Evolutionary conservation across 129 eudicot species (phyloP).

Genomic region (Tanacetum coccineum): DNA sequence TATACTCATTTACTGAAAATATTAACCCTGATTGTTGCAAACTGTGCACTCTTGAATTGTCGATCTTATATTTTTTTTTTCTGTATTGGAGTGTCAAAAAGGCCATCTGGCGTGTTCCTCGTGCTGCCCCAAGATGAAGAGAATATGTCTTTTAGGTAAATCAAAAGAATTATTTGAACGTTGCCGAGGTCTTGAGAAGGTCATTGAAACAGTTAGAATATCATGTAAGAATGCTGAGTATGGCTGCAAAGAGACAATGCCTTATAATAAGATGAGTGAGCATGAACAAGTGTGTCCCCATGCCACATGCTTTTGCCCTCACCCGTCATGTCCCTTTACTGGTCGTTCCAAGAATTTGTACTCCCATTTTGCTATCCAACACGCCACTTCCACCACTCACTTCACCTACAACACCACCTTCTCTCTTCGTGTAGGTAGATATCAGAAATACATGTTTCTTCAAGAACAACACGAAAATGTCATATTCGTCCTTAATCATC

Average conservation of each 20-base stretch:
- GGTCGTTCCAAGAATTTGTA: conserved; percentile 34
- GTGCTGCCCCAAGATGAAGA: not conserved
- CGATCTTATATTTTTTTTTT: no score
- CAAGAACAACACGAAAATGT: conserved; percentile 30
- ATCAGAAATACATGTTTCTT: conserved; percentile 37
- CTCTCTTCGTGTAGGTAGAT: conserved; percentile 23
- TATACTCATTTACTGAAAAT: no score
- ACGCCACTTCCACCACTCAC: conserved; percentile 25
- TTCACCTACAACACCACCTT: conserved; percentile 32
- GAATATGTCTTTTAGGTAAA: not conserved
- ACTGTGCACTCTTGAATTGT: no score
- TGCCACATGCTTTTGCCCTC: conserved; percentile 57
- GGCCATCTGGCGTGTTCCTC: not conserved
- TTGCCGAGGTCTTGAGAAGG: not conserved
- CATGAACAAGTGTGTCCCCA: conserved; percentile 46
- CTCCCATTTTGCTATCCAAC: conserved; percentile 36
- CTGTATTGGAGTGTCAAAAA: not conserved
- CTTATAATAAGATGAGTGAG: conserved; percentile 32
- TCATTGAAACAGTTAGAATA: not conserved
- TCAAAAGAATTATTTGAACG: not conserved
- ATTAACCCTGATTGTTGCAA: no score
- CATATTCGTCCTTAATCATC: conserved; percentile 41
- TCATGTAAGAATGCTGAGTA: conserved; percentile 34
- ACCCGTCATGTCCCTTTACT: conserved; percentile 30
- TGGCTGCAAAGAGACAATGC: conserved; percentile 49